Percentiles rank a stretch among this genome's conserved stretches.
phyloP scores from a whole-genome alignment of 345 rosid genomes.

The Erysimum cheiranthoides region DNA sequence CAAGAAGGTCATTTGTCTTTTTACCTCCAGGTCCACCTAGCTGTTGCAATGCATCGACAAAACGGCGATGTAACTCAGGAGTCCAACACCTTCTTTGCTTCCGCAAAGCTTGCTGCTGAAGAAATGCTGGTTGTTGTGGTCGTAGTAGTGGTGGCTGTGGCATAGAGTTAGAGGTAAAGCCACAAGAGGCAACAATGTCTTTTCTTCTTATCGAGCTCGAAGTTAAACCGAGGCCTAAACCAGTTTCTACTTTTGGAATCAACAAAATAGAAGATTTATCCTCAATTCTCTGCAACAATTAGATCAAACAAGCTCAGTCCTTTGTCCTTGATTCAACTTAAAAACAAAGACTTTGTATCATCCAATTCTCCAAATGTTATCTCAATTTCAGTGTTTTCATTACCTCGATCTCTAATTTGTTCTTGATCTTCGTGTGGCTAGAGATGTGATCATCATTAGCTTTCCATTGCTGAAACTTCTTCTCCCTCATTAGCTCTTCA shows the following conservation, averaged over 20 bases:
- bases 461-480: slow-evolving; percentile 71
- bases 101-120: slow-evolving; percentile 64
- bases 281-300: slow-evolving; percentile 52
- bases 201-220: slow-evolving; percentile 53
- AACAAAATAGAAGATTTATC: slow-evolving; percentile 53
- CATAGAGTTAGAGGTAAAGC: slow-evolving; percentile 47
- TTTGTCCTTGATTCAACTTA: slow-evolving; percentile 18
- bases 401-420: slow-evolving; percentile 55
- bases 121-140: slow-evolving; percentile 46
- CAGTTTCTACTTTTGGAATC: slow-evolving; percentile 60
- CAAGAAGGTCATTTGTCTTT: not conserved
- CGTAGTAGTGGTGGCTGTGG: slow-evolving; percentile 37
- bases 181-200: slow-evolving; percentile 44
- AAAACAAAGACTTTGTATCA: not conserved
- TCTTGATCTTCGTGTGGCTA: slow-evolving; percentile 42
- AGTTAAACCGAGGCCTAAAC: slow-evolving; percentile 39
- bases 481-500: slow-evolving; percentile 47
- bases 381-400: not conserved
- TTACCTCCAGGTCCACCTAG: slow-evolving; percentile 94
- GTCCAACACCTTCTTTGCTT: slow-evolving; percentile 98
- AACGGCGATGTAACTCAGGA: slow-evolving; percentile 86
- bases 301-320: slow-evolving; percentile 18
- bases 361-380: not conserved
- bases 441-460: slow-evolving; percentile 44
- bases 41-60: slow-evolving; percentile 79